Percentiles rank a stretch among this genome's conserved stretches.
phyloP scores from a whole-genome alignment of 2,329 filamentous ascomycete genomes.

The Alternaria alternata region DNA sequence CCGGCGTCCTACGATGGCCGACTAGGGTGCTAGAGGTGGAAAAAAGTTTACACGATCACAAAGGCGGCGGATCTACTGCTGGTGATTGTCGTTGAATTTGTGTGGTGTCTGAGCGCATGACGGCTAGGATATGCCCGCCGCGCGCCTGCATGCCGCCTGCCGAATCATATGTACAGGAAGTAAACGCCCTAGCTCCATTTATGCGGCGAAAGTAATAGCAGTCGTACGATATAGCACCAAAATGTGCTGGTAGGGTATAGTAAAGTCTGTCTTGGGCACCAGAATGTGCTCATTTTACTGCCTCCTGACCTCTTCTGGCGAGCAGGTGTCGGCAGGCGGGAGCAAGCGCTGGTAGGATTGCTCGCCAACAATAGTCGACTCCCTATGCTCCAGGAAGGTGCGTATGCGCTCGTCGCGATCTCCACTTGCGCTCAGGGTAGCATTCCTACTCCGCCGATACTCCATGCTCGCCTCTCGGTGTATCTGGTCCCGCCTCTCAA shows the following conservation, averaged over 20 bases:
- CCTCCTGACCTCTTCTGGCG: slow-evolving; percentile 52
- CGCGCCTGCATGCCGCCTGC: slow-evolving; percentile 22
- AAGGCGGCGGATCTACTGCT: neutral
- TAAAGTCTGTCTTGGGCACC: slow-evolving; percentile 11
- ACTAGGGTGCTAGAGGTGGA: neutral
- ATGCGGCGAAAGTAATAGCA: slow-evolving; percentile 12
- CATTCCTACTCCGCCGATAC: slow-evolving; percentile 63
- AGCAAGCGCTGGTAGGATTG: slow-evolving; percentile 57
- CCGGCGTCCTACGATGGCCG: neutral
- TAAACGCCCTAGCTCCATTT: slow-evolving; percentile 26
- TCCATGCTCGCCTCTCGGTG: slow-evolving; percentile 72
- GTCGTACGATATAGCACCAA: slow-evolving; percentile 17
- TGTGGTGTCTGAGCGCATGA: slow-evolving; percentile 36
- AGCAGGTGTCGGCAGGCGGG: slow-evolving; percentile 56
- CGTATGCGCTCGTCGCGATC: slow-evolving; percentile 68
- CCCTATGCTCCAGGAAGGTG: slow-evolving; percentile 71
- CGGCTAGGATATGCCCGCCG: slow-evolving; percentile 23
- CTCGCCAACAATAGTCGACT: slow-evolving; percentile 52
- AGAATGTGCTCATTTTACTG: slow-evolving; percentile 29
- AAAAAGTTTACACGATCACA: neutral
- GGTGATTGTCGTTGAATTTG: slow-evolving; percentile 29
- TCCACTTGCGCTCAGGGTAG: slow-evolving; percentile 56
- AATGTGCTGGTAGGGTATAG: slow-evolving; percentile 18
- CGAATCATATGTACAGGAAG: slow-evolving; percentile 33
- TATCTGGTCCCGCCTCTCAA: slow-evolving; percentile 72